These are phyloP conservation scores for Camptophora hylomeconis DNA, from an alignment of 2,329 filamentous ascomycete species.

Conservation along the genomic window DNA sequence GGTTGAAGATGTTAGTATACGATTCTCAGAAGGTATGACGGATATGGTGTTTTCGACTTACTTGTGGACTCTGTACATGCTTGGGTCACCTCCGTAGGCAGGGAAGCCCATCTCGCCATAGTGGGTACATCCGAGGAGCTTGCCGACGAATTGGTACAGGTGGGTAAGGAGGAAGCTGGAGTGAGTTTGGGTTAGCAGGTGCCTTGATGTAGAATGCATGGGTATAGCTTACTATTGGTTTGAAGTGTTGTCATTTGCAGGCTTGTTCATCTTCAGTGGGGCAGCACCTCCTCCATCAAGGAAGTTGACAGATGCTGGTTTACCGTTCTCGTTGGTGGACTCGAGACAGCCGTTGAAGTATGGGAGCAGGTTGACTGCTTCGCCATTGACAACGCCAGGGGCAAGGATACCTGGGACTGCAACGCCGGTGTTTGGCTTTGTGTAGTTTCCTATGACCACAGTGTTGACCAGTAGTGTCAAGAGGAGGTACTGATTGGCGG, in stretches of 20 bases:
- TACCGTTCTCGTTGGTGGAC: constrained; percentile 40
- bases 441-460: constrained; percentile 52
- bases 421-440: constrained; percentile 39
- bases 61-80: constrained; percentile 21
- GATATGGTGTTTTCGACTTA: constrained; percentile 5
- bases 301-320: constrained; percentile 43
- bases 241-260: constrained; percentile 37
- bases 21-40: neutral
- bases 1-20: constrained; percentile 1
- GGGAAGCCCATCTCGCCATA: constrained; percentile 34
- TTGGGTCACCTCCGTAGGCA: constrained; percentile 27
- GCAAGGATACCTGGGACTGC: constrained; percentile 46
- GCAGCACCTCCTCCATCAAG: constrained; percentile 46
- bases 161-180: constrained; percentile 41
- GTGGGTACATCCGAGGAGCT: constrained; percentile 42
- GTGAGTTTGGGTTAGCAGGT: neutral
- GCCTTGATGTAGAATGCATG: too few relatives aligned
- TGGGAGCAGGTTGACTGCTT: constrained; percentile 42
- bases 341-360: constrained; percentile 46
- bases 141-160: constrained; percentile 49
- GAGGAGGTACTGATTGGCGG: constrained; percentile 43
- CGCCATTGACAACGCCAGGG: constrained; percentile 35
- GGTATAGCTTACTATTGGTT: constrained; percentile 34
- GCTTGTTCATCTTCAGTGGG: constrained; percentile 42
- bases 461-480: constrained; percentile 49